phyloP scores from a whole-genome alignment of 2,329 filamentous ascomycete species.

The Ceratocystiopsis sp. region DNA sequence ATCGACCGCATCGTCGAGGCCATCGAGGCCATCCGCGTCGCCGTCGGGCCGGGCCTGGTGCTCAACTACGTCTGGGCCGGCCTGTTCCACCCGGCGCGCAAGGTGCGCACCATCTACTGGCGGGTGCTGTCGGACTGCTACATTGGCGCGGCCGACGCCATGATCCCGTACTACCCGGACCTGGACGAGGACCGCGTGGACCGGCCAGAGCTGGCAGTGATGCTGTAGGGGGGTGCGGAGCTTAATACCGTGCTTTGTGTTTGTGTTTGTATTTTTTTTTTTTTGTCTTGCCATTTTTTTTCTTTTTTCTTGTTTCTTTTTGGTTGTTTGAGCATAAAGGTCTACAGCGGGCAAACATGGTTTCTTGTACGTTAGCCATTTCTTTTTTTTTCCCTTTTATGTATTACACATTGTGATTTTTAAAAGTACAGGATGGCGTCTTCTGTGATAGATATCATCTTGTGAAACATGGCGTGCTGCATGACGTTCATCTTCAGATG shows the following conservation, averaged over 20 bases:
- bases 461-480: too few relatives aligned
- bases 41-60: slow-evolving; percentile 77
- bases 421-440: too few relatives aligned
- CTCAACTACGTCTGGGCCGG: slow-evolving; percentile 99
- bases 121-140: slow-evolving; percentile 94
- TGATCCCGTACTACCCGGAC: slow-evolving; percentile 91
- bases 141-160: slow-evolving; percentile 79
- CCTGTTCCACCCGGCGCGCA: slow-evolving; percentile 88
- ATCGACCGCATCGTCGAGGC: slow-evolving; percentile 97
- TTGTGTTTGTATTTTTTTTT: not conserved
- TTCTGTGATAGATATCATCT: too few relatives aligned
- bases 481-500: too few relatives aligned
- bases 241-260: too few relatives aligned
- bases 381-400: not conserved
- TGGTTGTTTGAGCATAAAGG: not conserved
- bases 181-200: slow-evolving; percentile 66
- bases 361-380: not conserved
- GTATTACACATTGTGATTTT: not conserved
- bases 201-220: slow-evolving; percentile 65
- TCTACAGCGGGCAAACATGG: not conserved
- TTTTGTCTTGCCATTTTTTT: not conserved
- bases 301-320: not conserved
- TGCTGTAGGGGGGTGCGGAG: slow-evolving; percentile 43
- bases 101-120: slow-evolving; percentile 92
- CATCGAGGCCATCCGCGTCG: slow-evolving; percentile 88